Evolutionary conservation across 768 basidiomycete species (phyloP).

Genomic region (Mycena filopes): DNA sequence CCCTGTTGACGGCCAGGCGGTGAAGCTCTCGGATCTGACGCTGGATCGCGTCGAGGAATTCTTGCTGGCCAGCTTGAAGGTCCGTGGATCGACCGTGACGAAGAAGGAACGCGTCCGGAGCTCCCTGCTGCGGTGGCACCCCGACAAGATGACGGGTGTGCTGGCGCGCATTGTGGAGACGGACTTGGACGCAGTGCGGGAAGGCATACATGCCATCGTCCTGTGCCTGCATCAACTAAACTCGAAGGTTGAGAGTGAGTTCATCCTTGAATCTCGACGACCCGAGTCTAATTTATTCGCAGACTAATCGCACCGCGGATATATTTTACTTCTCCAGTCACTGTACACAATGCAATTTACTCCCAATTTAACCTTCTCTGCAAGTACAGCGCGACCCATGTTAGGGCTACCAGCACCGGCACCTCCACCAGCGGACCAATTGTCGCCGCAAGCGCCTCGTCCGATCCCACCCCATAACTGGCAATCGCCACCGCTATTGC

Average conservation of each 20-base stretch:
- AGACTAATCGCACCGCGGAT: neutral
- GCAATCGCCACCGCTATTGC: slow-evolving; percentile 87
- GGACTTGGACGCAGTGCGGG: slow-evolving; percentile 56
- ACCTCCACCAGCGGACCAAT: slow-evolving; percentile 85
- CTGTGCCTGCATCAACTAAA: slow-evolving; percentile 47
- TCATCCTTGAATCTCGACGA: neutral
- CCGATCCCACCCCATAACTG: slow-evolving; percentile 79
- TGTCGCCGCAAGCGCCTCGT: slow-evolving; percentile 85
- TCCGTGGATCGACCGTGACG: slow-evolving; percentile 53
- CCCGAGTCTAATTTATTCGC: neutral
- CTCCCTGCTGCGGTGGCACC: slow-evolving; percentile 75
- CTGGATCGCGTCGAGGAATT: slow-evolving; percentile 57
- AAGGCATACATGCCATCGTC: slow-evolving; percentile 58
- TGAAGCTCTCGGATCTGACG: slow-evolving; percentile 47
- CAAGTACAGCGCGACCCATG: slow-evolving; percentile 25
- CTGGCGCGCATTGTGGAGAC: slow-evolving; percentile 54
- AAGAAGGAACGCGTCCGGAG: slow-evolving; percentile 65
- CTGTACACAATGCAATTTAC: neutral
- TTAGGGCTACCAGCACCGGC: slow-evolving; percentile 73
- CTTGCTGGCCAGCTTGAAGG: slow-evolving; percentile 55
- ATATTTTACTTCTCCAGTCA: neutral
- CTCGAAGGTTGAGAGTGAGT: slow-evolving; percentile 27
- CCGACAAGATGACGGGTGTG: slow-evolving; percentile 66
- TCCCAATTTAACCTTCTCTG: slow-evolving; percentile 5
- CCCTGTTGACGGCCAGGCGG: slow-evolving; percentile 20